Evolutionary conservation across 2,329 filamentous ascomycete species (phyloP).

Genomic region (Talaromyces marneffei): DNA sequence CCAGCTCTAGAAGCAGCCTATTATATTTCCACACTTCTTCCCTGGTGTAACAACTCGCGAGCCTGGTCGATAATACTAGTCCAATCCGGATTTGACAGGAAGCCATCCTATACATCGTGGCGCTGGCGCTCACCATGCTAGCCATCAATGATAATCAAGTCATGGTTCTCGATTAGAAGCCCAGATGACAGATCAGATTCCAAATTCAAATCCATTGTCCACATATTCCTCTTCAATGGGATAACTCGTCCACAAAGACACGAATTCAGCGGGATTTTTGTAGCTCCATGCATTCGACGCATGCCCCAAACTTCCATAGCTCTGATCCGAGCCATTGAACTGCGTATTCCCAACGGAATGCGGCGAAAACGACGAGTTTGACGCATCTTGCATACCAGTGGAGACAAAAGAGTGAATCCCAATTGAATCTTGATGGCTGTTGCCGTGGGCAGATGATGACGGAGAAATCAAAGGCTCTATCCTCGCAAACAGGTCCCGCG

Average conservation of each 20-base stretch:
- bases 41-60: not conserved
- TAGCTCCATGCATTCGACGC: not conserved
- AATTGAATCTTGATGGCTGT: not conserved
- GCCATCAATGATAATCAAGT: not conserved
- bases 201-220: not conserved
- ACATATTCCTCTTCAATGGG: not conserved
- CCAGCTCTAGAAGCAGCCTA: not conserved
- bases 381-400: not conserved
- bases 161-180: not conserved
- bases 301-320: not conserved
- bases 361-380: not conserved
- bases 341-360: not conserved
- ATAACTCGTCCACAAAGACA: not conserved
- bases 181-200: not conserved
- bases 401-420: not conserved
- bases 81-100: not conserved
- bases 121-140: not conserved
- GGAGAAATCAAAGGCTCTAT: not conserved
- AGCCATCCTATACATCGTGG: not conserved
- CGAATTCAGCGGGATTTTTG: not conserved
- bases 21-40: not conserved
- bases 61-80: not conserved
- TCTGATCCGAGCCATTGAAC: not conserved
- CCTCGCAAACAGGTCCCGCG: slow-evolving; percentile 2
- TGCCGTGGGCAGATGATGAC: not conserved